Conservation (phyloP, 768 basidiomycete genomes). For the Auriscalpium vulgare region DNA sequence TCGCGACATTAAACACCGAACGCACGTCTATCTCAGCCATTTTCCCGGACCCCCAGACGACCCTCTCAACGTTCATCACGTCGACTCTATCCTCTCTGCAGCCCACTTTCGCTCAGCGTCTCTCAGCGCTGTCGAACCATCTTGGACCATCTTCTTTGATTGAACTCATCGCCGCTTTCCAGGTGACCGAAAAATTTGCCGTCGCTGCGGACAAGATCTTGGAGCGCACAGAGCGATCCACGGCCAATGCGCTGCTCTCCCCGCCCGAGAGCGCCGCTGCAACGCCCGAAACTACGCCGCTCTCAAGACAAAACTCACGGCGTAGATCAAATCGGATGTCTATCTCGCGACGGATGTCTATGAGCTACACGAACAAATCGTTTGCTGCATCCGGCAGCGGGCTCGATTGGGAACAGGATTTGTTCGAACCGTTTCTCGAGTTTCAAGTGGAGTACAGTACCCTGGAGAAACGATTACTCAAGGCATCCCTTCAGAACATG, state of each 20-base stretch:
- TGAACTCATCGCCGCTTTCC: conserved; percentile 64
- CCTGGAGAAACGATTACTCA: conserved; percentile 68
- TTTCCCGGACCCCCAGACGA: conserved; percentile 76
- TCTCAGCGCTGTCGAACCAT: conserved; percentile 60
- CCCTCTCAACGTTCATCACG: conserved; percentile 76
- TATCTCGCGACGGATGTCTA: conserved; percentile 20
- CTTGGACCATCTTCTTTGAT: conserved; percentile 56
- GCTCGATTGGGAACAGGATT: conserved; percentile 78
- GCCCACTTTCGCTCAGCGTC: conserved; percentile 75
- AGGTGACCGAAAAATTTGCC: conserved; percentile 79
- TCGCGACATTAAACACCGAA: conserved; percentile 61
- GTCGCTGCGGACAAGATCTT: conserved; percentile 63
- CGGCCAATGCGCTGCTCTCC: conserved; percentile 1
- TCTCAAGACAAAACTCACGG: not conserved
- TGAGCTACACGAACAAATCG: conserved; percentile 5
- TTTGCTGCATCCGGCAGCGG: conserved; percentile 6
- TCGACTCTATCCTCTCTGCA: conserved; percentile 72
- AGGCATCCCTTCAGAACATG: conserved; percentile 44
- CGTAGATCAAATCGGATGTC: conserved; percentile 14
- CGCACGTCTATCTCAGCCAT: conserved; percentile 69
- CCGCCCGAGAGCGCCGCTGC: conserved; percentile 18
- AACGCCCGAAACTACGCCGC: not conserved
- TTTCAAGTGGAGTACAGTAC: conserved; percentile 79
- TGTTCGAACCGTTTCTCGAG: conserved; percentile 93
- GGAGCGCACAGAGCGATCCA: conserved; percentile 42